Evolutionary conservation across 202 grass and related monocot species (phyloP).

Genomic region (Brachypodium distachyon): DNA sequence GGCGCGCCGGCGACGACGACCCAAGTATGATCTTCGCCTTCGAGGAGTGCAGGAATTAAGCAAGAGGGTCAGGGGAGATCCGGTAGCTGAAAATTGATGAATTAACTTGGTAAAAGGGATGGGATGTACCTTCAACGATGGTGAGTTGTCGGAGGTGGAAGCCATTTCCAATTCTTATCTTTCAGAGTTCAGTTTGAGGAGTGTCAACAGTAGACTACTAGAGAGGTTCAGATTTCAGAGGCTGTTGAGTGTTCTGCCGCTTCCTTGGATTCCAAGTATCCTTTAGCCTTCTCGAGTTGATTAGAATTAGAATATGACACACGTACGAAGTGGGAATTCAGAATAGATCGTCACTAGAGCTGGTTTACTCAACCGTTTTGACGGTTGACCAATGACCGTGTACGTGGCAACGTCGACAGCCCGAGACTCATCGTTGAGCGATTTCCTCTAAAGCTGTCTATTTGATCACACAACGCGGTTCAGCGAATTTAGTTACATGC

Average conservation of each 20-base stretch:
- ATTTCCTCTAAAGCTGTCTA: no score
- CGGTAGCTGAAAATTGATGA: not conserved
- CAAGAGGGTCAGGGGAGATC: not conserved
- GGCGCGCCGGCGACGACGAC: constrained; percentile 56
- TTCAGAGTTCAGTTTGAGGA: not conserved
- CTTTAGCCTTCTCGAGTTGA: not conserved
- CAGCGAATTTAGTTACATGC: no score
- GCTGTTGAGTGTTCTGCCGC: not conserved
- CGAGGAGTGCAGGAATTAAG: no score
- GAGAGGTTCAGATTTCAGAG: no score
- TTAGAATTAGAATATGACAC: not conserved
- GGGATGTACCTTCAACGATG: constrained; percentile 9
- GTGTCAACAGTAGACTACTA: not conserved
- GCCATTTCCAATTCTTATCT: not conserved
- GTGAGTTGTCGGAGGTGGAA: not conserved
- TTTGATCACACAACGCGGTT: no score
- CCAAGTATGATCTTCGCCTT: constrained; percentile 44
- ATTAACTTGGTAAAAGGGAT: no score
- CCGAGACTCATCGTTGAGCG: not conserved
- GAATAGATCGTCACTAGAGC: not conserved
- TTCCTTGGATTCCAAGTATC: not conserved
- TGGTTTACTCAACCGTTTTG: not conserved
- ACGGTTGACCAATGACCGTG: not conserved
- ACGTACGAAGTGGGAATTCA: not conserved
- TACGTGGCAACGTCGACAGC: not conserved